These are phyloP conservation scores for Penicillium cosmopolitanum DNA, from an alignment of 495 filamentous ascomycete genomes.

Conservation along the genomic window DNA sequence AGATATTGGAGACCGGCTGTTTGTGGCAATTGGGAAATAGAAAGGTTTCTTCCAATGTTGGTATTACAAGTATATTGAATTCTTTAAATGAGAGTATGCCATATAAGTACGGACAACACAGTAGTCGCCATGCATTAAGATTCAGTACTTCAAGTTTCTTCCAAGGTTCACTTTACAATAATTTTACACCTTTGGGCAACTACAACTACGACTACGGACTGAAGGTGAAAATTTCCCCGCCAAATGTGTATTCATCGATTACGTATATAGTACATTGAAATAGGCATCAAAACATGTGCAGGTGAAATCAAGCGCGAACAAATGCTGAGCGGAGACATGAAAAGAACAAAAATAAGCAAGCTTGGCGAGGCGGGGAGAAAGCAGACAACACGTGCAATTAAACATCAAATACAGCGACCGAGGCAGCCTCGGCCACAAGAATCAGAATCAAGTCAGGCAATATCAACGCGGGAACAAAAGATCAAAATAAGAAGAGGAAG, in stretches of 20 bases:
- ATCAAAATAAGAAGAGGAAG: conserved; percentile 15
- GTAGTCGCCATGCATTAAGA: too few relatives aligned
- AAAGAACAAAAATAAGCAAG: conserved; percentile 20
- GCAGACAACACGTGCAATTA: conserved; percentile 20
- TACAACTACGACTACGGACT: not conserved
- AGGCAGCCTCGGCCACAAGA: conserved; percentile 30
- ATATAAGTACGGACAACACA: too few relatives aligned
- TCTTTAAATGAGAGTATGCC: not conserved
- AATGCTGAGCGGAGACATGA: conserved; percentile 25
- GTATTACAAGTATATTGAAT: not conserved
- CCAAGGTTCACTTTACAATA: too few relatives aligned
- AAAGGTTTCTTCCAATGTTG: too few relatives aligned
- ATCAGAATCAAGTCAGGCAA: conserved; percentile 7
- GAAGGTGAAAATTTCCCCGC: conserved; percentile 28
- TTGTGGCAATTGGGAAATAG: conserved; percentile 91
- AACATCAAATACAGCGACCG: conserved; percentile 34
- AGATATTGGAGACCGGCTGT: conserved; percentile 91
- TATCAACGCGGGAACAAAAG: not conserved
- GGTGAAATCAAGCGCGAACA: conserved; percentile 22
- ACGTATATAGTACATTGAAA: conserved; percentile 53
- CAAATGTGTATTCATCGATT: conserved; percentile 46
- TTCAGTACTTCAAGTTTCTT: too few relatives aligned
- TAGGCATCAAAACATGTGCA: conserved; percentile 42
- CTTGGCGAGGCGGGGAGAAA: conserved; percentile 22
- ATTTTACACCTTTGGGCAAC: too few relatives aligned